phyloP scores from a whole-genome alignment of 352 stramenopile genomes.

The Phytopythium mirpurense region DNA sequence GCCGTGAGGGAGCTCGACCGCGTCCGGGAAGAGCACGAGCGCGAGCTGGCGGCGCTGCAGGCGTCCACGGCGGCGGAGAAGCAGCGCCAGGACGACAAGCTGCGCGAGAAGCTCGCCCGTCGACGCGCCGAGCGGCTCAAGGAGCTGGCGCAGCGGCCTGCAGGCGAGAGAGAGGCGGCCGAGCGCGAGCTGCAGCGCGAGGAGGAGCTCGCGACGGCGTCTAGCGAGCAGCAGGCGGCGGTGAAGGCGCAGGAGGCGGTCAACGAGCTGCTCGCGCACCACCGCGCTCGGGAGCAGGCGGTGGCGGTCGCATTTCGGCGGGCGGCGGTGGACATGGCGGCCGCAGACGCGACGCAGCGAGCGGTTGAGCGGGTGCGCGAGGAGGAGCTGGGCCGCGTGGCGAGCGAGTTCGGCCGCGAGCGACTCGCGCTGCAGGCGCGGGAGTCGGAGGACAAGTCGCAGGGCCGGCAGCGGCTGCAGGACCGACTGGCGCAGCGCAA shows the following conservation, averaged over 20 bases:
- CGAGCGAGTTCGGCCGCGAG: constrained; percentile 17
- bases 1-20: constrained; percentile 26
- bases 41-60: constrained; percentile 24
- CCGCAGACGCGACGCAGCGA: constrained; percentile 17
- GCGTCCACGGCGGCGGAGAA: constrained; percentile 27
- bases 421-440: neutral
- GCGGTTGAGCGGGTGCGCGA: constrained; percentile 23
- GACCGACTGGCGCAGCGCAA: constrained; percentile 23
- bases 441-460: constrained; percentile 3
- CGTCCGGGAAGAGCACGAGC: constrained; percentile 41
- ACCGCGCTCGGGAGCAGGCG: neutral
- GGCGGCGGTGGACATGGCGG: constrained; percentile 17
- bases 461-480: constrained; percentile 14
- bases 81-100: constrained; percentile 28
- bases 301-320: constrained; percentile 4
- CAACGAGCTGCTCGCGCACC: neutral
- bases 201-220: constrained; percentile 4
- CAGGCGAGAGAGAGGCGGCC: constrained; percentile 16
- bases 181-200: constrained; percentile 9
- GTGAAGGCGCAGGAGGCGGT: constrained; percentile 5
- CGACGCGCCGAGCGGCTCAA: constrained; percentile 29
- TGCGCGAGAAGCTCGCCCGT: constrained; percentile 45
- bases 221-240: constrained; percentile 11
- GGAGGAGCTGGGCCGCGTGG: constrained; percentile 24
- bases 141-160: constrained; percentile 33